phyloP scores from a whole-genome alignment of 768 basidiomycete genomes.

The Trametes sanguinea region DNA sequence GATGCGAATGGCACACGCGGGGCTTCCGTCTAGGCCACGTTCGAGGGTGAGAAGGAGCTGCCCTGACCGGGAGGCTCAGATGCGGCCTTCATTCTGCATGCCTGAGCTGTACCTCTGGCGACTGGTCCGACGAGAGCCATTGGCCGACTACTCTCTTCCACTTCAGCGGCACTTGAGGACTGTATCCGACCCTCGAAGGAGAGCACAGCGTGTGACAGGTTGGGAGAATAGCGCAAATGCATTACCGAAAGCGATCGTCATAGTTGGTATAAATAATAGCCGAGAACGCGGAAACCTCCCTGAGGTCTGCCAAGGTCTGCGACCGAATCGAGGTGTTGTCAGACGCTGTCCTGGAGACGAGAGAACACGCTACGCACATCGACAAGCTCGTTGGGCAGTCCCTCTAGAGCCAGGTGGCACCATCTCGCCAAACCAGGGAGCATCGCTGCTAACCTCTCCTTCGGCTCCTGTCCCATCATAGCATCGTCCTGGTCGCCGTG shows the following conservation, averaged over 20 bases:
- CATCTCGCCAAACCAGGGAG: constrained; percentile 80
- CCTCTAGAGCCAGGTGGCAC: constrained; percentile 68
- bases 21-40: neutral
- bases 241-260: constrained; percentile 51
- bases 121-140: no score
- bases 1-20: neutral
- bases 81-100: neutral
- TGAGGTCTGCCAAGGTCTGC: constrained; percentile 61
- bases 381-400: constrained; percentile 76
- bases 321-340: neutral
- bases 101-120: no score
- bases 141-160: no score
- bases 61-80: neutral
- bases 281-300: constrained; percentile 67
- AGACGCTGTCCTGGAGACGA: neutral
- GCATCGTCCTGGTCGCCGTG: constrained; percentile 26
- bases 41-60: neutral
- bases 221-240: constrained; percentile 8
- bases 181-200: neutral
- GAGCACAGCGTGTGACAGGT: neutral
- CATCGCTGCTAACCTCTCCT: constrained; percentile 74
- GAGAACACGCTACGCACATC: constrained; percentile 57
- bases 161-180: no score
- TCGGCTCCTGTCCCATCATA: constrained; percentile 40
- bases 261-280: constrained; percentile 75